Percentiles rank a stretch among this genome's conserved stretches.
phyloP scores from a whole-genome alignment of 345 rosid genomes.

The Citrus glauca region DNA sequence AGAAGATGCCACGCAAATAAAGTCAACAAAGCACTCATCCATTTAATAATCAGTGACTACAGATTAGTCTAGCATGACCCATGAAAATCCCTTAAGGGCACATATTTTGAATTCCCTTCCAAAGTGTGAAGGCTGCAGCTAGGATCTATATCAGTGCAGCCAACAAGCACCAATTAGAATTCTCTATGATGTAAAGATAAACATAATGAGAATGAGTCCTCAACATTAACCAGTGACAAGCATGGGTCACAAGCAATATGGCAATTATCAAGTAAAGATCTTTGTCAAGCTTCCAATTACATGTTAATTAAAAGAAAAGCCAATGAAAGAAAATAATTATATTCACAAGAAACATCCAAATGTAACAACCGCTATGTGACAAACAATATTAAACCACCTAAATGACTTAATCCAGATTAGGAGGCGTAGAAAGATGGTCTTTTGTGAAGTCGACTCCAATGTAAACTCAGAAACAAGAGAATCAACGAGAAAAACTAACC shows the following conservation, averaged over 20 bases:
- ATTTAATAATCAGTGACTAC: too few relatives aligned
- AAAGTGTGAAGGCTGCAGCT: neutral
- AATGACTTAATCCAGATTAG: neutral
- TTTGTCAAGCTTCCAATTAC: neutral
- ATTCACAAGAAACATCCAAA: neutral
- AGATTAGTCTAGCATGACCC: neutral
- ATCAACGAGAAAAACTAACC: constrained; percentile 40
- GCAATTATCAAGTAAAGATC: neutral
- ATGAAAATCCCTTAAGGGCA: neutral
- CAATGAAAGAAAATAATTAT: neutral
- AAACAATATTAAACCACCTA: neutral
- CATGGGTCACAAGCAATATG: neutral
- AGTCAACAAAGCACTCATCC: too few relatives aligned
- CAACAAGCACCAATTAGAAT: neutral
- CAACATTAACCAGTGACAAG: neutral
- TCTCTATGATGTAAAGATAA: neutral
- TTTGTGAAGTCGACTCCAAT: neutral
- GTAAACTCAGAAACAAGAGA: constrained; percentile 12
- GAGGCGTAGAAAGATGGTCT: neutral
- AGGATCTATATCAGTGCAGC: neutral
- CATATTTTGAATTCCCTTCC: neutral
- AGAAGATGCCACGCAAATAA: neutral
- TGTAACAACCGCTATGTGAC: neutral
- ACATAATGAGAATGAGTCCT: neutral
- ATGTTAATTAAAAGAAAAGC: neutral